These are phyloP conservation scores for Rosa persica DNA, from an alignment of 306 rosid genomes.

Conservation along the genomic window DNA sequence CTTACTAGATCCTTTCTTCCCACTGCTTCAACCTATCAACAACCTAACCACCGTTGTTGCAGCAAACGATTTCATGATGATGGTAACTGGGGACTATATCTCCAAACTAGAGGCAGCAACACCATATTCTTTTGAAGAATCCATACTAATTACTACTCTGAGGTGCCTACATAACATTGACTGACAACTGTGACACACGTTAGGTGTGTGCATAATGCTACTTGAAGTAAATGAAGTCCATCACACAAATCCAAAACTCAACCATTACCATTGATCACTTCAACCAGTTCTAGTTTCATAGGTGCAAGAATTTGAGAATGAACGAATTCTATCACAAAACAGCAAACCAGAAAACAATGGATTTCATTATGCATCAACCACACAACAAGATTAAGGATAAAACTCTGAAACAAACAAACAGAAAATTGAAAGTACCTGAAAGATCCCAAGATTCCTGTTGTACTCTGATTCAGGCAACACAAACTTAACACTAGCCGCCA, in stretches of 20 bases:
- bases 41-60: neutral
- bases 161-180: constrained; percentile 3
- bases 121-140: neutral
- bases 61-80: neutral
- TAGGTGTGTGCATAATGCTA: neutral
- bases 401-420: neutral
- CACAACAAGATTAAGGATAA: neutral
- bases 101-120: neutral
- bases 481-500: constrained; percentile 45
- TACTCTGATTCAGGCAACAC: constrained; percentile 73
- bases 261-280: neutral
- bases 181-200: neutral
- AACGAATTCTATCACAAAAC: neutral
- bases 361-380: neutral
- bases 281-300: neutral
- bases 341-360: neutral
- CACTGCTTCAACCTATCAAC: neutral
- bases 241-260: neutral
- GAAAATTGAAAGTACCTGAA: constrained; percentile 53
- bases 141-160: neutral
- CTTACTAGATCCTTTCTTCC: neutral
- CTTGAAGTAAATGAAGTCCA: neutral
- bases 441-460: constrained; percentile 77
- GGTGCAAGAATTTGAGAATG: neutral
- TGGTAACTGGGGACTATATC: neutral